A percentile compares a stretch with the other conserved stretches of the same genome.
These are phyloP conservation scores for Tritrichomonas foetus DNA, from an alignment of 208 protist species.

Conservation along the genomic window DNA sequence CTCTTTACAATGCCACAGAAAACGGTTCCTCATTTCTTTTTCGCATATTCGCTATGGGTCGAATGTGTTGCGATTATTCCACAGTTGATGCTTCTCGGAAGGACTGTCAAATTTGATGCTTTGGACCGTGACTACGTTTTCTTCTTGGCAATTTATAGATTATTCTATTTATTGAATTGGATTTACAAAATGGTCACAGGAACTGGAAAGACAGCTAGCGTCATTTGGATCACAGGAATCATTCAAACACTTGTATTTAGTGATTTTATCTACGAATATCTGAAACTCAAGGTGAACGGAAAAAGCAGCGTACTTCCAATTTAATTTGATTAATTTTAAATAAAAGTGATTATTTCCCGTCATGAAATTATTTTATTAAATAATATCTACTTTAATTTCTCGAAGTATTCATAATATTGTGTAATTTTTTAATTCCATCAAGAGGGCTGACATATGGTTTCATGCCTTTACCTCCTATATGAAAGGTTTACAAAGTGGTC, in stretches of 20 bases:
- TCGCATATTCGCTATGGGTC: background rate
- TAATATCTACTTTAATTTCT: background rate
- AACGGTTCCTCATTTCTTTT: background rate
- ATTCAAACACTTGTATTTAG: slow-evolving; percentile 38
- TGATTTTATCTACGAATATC: slow-evolving; percentile 44
- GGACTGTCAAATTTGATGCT: background rate
- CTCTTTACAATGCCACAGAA: background rate
- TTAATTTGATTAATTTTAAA: background rate
- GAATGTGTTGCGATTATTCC: slow-evolving; percentile 36
- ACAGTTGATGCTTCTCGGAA: slow-evolving; percentile 11
- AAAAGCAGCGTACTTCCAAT: background rate
- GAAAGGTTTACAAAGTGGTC: no score
- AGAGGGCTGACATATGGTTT: no score
- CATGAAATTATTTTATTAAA: background rate
- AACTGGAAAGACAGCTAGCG: background rate
- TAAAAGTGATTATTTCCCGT: background rate
- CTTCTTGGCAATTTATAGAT: slow-evolving; percentile 35
- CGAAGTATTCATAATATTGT: no score
- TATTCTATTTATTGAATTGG: slow-evolving; percentile 43
- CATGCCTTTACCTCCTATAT: no score
- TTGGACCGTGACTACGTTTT: slow-evolving; percentile 33
- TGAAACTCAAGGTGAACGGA: background rate
- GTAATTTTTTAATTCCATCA: no score
- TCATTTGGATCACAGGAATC: slow-evolving; percentile 38
- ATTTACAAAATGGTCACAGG: background rate